Percentiles rank a stretch among this genome's conserved stretches.
These are phyloP conservation scores for Seminavis robusta DNA, from an alignment of 108 stramenopile genomes.

Conservation along the genomic window DNA sequence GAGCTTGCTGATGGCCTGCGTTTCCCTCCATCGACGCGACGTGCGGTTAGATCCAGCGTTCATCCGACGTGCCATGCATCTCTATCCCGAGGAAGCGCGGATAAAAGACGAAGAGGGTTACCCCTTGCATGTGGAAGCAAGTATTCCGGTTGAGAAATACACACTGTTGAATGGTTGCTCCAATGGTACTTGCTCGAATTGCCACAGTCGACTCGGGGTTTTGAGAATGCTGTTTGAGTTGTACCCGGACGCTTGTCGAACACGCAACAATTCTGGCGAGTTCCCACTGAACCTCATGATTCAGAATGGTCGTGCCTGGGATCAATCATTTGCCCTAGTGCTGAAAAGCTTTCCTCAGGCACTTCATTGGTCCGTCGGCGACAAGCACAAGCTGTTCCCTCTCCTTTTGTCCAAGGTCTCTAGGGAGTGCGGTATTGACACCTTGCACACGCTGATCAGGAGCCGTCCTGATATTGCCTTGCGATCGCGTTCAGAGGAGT, in stretches of 20 bases:
- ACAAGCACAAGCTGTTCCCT: conserved; percentile 22
- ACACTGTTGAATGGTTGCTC: conserved; percentile 23
- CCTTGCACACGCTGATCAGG: conserved; percentile 23
- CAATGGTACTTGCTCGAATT: conserved; percentile 6
- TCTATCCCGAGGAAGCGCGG: conserved; percentile 35
- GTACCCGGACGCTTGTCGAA: conserved; percentile 29
- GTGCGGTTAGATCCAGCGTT: conserved; percentile 48
- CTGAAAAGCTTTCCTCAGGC: conserved; percentile 39
- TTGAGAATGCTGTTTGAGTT: conserved; percentile 28
- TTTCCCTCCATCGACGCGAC: conserved; percentile 42
- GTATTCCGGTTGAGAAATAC: conserved; percentile 56
- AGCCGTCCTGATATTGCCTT: conserved; percentile 43
- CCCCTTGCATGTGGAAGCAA: conserved; percentile 46
- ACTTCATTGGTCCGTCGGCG: conserved; percentile 35
- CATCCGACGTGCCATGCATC: conserved; percentile 37
- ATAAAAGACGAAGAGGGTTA: conserved; percentile 35
- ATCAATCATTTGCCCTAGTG: conserved; percentile 23
- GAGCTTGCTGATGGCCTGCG: conserved; percentile 39
- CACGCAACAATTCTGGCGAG: conserved; percentile 26
- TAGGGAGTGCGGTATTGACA: conserved; percentile 35
- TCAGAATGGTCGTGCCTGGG: conserved; percentile 41
- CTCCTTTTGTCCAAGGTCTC: conserved; percentile 24
- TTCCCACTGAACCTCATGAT: conserved; percentile 50
- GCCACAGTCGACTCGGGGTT: conserved; percentile 32
- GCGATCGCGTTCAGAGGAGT: no score